These are phyloP conservation scores for Buddleja alternifolia DNA, from an alignment of 257 asterid genomes.

Conservation along the genomic window DNA sequence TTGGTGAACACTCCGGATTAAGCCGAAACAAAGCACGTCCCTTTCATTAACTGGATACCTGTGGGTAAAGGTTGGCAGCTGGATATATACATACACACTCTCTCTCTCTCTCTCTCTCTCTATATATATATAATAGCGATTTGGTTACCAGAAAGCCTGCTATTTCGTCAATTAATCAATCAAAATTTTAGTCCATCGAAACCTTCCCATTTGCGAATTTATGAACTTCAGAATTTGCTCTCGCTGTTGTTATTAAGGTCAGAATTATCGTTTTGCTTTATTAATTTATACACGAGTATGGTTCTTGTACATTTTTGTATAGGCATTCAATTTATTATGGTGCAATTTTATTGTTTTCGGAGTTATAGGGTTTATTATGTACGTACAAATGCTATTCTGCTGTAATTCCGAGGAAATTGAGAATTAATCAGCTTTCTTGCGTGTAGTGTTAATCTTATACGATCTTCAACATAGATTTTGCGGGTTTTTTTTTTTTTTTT, in stretches of 20 bases:
- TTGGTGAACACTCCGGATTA: too few species aligned
- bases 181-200: not conserved
- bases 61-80: constrained; percentile 1
- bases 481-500: too few species aligned
- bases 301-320: not conserved
- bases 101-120: not conserved
- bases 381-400: not conserved
- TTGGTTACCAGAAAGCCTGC: not conserved
- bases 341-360: not conserved
- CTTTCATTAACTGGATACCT: not conserved
- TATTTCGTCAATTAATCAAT: not conserved
- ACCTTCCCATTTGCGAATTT: not conserved
- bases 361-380: constrained; percentile 1
- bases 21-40: too few species aligned
- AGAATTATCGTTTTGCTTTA: not conserved
- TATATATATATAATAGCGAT: constrained; percentile 29
- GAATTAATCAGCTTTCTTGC: not conserved
- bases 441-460: not conserved
- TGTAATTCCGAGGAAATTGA: not conserved
- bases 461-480: not conserved
- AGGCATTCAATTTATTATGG: not conserved
- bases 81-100: not conserved
- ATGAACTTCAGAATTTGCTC: not conserved
- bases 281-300: not conserved
- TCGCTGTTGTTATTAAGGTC: not conserved